Conservation (phyloP, 805 yeast species). For the Barnettozyma populi region DNA sequence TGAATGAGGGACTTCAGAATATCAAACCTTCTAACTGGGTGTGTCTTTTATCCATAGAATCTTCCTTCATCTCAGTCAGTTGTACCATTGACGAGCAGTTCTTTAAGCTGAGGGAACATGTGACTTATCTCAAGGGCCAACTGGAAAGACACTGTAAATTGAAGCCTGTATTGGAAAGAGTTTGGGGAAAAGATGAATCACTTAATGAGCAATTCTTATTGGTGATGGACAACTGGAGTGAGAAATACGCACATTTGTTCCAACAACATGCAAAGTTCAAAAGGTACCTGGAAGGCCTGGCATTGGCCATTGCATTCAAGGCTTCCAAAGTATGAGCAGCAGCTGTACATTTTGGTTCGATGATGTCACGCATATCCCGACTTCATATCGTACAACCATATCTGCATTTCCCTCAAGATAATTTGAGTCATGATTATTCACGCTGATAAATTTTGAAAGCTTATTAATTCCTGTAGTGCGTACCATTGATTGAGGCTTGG, state of each 20-base stretch:
- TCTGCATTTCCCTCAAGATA: too few species aligned
- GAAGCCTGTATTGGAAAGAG: conserved; percentile 31
- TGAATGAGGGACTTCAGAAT: conserved; percentile 21
- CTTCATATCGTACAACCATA: too few species aligned
- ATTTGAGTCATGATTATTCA: too few species aligned
- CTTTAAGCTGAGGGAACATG: conserved; percentile 33
- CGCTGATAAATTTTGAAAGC: too few species aligned
- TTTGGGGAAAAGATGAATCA: conserved; percentile 26
- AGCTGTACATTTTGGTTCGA: background rate
- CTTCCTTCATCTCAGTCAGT: conserved; percentile 27
- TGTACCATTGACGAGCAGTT: conserved; percentile 34
- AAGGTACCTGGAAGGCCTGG: conserved; percentile 29
- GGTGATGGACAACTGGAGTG: conserved; percentile 39
- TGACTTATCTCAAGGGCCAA: conserved; percentile 32
- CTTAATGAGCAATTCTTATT: conserved; percentile 20
- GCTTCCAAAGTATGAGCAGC: conserved; percentile 16
- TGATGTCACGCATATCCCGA: too few species aligned
- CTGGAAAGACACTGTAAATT: conserved; percentile 40
- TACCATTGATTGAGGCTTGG: too few species aligned
- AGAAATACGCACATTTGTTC: conserved; percentile 32
- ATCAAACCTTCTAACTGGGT: conserved; percentile 22
- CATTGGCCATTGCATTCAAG: conserved; percentile 24
- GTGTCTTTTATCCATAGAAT: conserved; percentile 23
- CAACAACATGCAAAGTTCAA: conserved; percentile 32
- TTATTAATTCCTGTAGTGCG: too few species aligned